These are phyloP conservation scores for Yamadazyma diddensiae DNA, from an alignment of 1,139 yeast genomes.

Conservation along the genomic window DNA sequence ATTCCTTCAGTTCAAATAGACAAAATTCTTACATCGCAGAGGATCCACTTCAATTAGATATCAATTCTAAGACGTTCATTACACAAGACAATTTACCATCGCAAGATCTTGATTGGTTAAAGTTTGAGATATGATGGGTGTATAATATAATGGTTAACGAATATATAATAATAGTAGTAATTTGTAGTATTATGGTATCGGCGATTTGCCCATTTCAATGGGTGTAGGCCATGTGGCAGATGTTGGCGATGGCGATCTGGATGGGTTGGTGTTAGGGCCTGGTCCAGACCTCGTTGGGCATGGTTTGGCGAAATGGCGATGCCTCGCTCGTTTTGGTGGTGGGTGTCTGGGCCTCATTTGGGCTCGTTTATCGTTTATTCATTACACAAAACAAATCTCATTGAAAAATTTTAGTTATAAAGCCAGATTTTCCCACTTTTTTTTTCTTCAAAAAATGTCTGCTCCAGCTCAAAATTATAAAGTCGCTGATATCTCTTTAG, in stretches of 20 bases:
- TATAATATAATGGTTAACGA: constrained; percentile 10
- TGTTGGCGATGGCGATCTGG: no score
- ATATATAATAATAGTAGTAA: not conserved
- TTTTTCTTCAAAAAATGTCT: constrained; percentile 17
- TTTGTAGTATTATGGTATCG: not conserved
- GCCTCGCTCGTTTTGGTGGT: no score
- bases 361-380: constrained; percentile 1
- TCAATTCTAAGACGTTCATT: constrained; percentile 7
- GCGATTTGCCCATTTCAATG: no score
- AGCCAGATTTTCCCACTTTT: no score
- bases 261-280: no score
- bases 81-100: constrained; percentile 10
- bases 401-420: no score
- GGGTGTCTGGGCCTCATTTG: no score
- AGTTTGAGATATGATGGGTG: constrained; percentile 31
- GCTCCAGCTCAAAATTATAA: constrained; percentile 61
- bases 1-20: constrained; percentile 11
- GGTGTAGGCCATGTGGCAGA: no score
- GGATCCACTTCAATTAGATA: constrained; percentile 10
- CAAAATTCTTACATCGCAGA: constrained; percentile 9
- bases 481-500: constrained; percentile 97
- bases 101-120: constrained; percentile 45
- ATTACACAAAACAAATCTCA: constrained; percentile 9
- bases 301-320: no score
- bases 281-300: no score